Base-by-base conservation (phyloP, 176 grass and related monocot species). In the Aegilops longissima region DNA sequence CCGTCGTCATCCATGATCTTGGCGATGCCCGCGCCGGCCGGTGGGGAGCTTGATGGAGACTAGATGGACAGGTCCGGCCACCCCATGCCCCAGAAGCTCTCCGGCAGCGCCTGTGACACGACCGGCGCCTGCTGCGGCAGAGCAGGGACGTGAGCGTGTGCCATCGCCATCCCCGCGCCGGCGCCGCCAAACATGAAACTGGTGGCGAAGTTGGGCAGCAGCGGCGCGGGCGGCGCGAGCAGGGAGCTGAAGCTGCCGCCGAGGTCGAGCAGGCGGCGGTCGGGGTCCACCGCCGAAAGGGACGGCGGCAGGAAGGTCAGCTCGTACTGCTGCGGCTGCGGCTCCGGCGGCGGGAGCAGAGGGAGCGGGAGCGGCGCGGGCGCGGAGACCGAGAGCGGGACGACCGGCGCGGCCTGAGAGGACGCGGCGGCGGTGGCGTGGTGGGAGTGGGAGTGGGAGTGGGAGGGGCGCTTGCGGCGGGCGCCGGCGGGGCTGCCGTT, bases 51-150 rank as follows among this genome's bases (percentile, higher is more conserved):
- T 1, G 71, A 59, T 0, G 29, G n/a, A 18, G 51, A 1, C 13
- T 88, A 92, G 82, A 88, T 92, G 82, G 86, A 88, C 6, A 92
- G 86, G 83, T 92, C 82, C 56, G 90, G 90, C 86, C 82, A 92
- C 56, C 90, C 90, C 82, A 82, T 88, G 87, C 51, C 21, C 91
- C 84, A 92, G 73, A 89, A 21, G 33, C 31, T 34, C 31, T 89
- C 87, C 23, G 84, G 73, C 61, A 84, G 8, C 62, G 78, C 75
- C 73, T 89, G 87, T 29, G 87, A 66, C 69, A 76, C 61, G 45
- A 63, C 59, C 42, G 40, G 79, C 30, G 17, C 54, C 39, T 9
- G 47, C 54, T 5, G 74, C 8, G 42, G 44, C 25, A 24, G 49
- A 27, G 76, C 5, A 18, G 80, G 39, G 16, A 83, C 49, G 40